Base-by-base conservation (phyloP, 305 asterid genomes). In the Fraxinus paxiana region DNA sequence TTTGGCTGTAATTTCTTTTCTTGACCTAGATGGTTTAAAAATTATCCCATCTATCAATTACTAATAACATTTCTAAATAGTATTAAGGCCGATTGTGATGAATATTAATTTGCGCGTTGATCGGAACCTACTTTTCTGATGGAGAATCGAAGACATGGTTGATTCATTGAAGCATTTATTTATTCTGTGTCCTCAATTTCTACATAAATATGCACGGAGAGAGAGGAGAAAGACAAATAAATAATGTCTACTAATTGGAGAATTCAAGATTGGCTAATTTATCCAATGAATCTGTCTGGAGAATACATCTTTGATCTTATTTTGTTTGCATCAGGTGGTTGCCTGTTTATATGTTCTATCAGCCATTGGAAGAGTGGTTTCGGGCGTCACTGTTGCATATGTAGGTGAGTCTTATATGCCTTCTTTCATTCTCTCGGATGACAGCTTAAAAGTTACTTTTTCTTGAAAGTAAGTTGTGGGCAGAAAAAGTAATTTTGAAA, bases 301-400 rank as follows among this genome's bases (percentile, higher is more conserved):
- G 17, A 67, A 30, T 67, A 26, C 4, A 1, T 13, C 20, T 12
- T 33, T 33, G 72, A 17, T 38, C 73, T 72, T 82, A 41, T 8
- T 6, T 38, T 83, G 48, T 75, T 28, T 26, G 70, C 2, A 73
- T 31, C 89, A 94, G 98, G 98, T 95, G 31, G 92, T 94, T 35
- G 87, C 85, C 56, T 85, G 88, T 77, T 92, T 96, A 17, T 94
- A 94, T 84, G 78, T 89, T 85, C 90, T 94, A 78, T 96, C 99
- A 1, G 97, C 89, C 59, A 76, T 93, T 15, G 99, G 98, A 70
- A 91, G 98, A 83, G 86, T 91, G 24, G 87, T 95, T 54, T 89
- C 99, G 0, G 95, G 94, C 76, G 96, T 90, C 26, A 90, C 98
- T 2, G 92, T 96, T 84, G 97, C 97, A 31, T 96, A 92, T 84